phyloP scores from a whole-genome alignment of 2,329 filamentous ascomycete species.

The Aurifilum marmelostoma region DNA sequence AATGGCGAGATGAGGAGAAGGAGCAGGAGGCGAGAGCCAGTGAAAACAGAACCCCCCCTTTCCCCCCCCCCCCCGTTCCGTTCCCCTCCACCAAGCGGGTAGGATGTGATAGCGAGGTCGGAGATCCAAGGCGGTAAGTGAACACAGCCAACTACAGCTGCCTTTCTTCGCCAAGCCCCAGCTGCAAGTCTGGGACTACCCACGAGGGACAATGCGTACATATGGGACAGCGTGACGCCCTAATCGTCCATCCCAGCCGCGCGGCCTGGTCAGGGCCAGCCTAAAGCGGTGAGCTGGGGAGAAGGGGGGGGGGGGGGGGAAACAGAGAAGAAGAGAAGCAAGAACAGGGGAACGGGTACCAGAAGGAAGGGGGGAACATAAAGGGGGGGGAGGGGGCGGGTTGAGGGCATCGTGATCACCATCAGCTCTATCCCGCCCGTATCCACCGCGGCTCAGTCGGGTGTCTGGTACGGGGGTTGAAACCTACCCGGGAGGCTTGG shows the following conservation, averaged over 20 bases:
- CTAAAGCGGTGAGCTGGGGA: background rate
- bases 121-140: background rate
- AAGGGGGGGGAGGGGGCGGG: background rate
- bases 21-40: background rate
- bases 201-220: background rate
- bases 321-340: background rate
- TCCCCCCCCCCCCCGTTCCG: no score
- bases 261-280: background rate
- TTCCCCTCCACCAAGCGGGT: no score
- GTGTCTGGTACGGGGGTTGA: background rate
- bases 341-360: background rate
- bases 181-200: background rate
- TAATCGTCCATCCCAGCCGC: background rate
- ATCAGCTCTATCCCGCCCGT: background rate
- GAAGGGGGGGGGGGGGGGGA: no score
- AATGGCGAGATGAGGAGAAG: background rate
- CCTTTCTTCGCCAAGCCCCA: background rate
- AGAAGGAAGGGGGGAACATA: no score
- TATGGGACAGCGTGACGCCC: background rate
- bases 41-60: background rate
- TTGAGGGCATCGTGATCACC: slow-evolving; percentile 4
- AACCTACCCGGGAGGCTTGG: background rate
- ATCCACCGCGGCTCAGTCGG: background rate
- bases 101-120: background rate
- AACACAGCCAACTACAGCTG: background rate